Percentiles rank a stretch among this genome's conserved stretches.
phyloP scores from a whole-genome alignment of 1,284 basidiomycete genomes.

The Peniophora sp. region DNA sequence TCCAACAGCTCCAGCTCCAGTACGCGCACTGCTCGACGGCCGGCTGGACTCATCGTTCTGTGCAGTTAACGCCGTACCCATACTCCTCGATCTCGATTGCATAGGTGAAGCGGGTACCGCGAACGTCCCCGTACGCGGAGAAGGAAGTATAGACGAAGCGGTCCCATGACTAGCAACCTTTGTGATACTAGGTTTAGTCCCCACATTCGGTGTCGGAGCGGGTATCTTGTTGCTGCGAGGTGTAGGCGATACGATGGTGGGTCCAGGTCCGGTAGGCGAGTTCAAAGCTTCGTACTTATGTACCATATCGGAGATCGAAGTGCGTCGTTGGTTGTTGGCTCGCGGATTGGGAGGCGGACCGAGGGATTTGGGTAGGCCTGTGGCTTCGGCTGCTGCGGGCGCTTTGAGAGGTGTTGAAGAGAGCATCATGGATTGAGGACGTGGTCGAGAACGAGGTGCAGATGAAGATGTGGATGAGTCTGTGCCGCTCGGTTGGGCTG shows the following conservation, averaged over 20 bases:
- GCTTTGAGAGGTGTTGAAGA: conserved; percentile 30
- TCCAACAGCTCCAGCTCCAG: no score
- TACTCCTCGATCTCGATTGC: no score
- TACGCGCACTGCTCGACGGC: no score
- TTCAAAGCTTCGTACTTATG: conserved; percentile 55
- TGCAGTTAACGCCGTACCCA: no score
- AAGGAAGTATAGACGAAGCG: conserved; percentile 14
- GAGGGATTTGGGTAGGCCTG: conserved; percentile 21
- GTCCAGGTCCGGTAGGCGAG: no score
- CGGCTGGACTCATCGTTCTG: no score
- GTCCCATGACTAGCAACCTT: conserved; percentile 11
- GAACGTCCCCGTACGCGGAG: conserved; percentile 6
- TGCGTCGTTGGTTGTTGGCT: conserved; percentile 40
- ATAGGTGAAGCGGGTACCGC: no score
- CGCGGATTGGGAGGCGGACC: conserved; percentile 17
- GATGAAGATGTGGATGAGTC: conserved; percentile 10
- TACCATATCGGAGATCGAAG: conserved; percentile 78
- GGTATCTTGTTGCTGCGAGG: no score
- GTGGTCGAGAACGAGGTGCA: conserved; percentile 19
- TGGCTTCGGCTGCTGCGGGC: conserved; percentile 24
- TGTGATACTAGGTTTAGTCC: background rate
- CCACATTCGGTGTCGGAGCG: conserved; percentile 14
- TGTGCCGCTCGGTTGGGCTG: conserved; percentile 6
- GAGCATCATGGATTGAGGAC: conserved; percentile 71
- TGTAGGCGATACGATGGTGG: no score